Evolutionary conservation across 192 early-diverging fungal genomes (phyloP), one percentile per base, ranked within the genome.

Genomic region (Phlyctochytrium arcticum): DNA sequence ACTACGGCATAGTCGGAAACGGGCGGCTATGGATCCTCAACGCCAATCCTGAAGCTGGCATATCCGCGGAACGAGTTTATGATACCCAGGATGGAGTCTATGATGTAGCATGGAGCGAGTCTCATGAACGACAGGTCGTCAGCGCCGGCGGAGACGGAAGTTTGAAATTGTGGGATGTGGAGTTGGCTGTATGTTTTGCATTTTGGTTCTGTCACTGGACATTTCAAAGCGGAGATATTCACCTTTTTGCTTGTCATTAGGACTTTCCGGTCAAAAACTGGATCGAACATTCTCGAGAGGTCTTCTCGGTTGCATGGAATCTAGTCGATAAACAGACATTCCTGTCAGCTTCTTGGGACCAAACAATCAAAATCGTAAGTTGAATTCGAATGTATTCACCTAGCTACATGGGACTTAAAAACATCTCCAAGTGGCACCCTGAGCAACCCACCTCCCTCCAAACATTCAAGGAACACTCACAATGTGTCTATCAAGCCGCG

Each of bases 61-160:
- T 77, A 27, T 68, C 56, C 67, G 73, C 80, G 27, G 85, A 91
- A 57, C 55, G 81, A 77, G 73, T 85, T 88, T 90, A 85, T 79
- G 96, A 98, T 64, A 96, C 95, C 3, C 94, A 97, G 76, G 97
- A 99, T 70, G 95, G 93, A 6, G 71, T 98, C 6, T 99, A 92
- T 73, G 97, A 99, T 74, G 71, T 88, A 33, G 85, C 89, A 31
- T 99, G 97, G 97, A 95, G 88, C 71, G 97, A 99, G 72, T 60
- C 85, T 12, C 91, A 99, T 69, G 95, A 99, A 70, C 91, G 95
- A 72, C 97, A 99, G 60, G 54, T 99, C 26, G 87, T 88, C 0
- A 92, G 91, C 12, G 83, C 87, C 29, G 90, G 89, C 65, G 97
- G 97, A 39, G 97, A 99, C 68, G 97, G 97, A 35, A 89, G 88